These are phyloP conservation scores for Fusarium napiforme DNA, from an alignment of 2,329 filamentous ascomycete genomes.

Conservation along the genomic window DNA sequence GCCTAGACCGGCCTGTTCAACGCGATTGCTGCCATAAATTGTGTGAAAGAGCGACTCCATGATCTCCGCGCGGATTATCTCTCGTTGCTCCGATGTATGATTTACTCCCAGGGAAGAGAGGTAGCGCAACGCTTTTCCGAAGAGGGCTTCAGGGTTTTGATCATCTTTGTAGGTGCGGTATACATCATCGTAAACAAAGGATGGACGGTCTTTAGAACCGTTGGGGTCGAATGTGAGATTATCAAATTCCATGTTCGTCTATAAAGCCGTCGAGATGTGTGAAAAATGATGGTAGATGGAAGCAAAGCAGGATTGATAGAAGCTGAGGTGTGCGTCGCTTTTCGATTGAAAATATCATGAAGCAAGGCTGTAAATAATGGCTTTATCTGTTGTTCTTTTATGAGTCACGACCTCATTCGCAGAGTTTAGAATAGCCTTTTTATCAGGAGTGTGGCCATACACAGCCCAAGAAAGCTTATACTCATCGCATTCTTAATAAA, in stretches of 20 bases:
- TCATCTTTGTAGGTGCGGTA: not conserved
- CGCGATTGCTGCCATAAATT: not conserved
- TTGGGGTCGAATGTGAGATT: not conserved
- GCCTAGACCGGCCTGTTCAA: not conserved
- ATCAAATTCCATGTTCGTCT: not conserved
- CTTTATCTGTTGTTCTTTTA: rapidly evolving
- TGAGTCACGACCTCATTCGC: rapidly evolving
- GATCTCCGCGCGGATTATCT: rapidly evolving
- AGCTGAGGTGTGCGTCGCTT: rapidly evolving
- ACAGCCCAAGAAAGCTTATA: not conserved
- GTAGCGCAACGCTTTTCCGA: not conserved
- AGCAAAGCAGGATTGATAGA: rapidly evolving
- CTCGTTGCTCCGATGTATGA: not conserved
- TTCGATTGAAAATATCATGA: not conserved
- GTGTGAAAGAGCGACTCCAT: not conserved
- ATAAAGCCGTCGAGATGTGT: rapidly evolving
- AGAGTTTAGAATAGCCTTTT: not conserved
- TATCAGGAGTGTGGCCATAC: not conserved
- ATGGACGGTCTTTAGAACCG: rapidly evolving
- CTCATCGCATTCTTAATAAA: rapidly evolving
- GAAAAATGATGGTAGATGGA: not conserved
- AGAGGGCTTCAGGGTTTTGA: not conserved
- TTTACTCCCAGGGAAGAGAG: not conserved
- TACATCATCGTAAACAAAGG: too few species aligned
- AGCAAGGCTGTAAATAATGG: rapidly evolving